phyloP scores from a whole-genome alignment of 1,284 basidiomycete genomes.

The Cryptococcus sp. region DNA sequence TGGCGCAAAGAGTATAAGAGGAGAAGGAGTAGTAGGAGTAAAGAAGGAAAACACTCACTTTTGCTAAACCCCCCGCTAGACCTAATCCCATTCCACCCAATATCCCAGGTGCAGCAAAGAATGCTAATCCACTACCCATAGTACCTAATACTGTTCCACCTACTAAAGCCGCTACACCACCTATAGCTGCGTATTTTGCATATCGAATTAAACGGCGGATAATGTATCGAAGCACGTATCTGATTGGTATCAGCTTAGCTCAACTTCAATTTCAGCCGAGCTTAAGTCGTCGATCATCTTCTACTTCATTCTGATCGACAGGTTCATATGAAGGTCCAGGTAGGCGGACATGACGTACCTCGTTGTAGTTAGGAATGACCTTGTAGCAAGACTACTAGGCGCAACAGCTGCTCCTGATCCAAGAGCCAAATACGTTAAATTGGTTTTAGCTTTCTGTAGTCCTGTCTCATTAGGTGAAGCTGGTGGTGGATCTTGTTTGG shows the following conservation, averaged over 20 bases:
- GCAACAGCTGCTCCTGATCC: constrained; percentile 32
- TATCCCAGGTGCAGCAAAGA: constrained; percentile 44
- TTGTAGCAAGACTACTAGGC: constrained; percentile 38
- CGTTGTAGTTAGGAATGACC: constrained; percentile 41
- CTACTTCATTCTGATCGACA: not conserved
- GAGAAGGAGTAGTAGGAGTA: not conserved
- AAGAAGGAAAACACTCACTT: constrained; percentile 25
- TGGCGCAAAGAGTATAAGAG: not conserved
- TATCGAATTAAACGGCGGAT: constrained; percentile 45
- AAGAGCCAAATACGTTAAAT: constrained; percentile 42
- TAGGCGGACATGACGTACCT: constrained; percentile 19
- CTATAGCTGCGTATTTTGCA: constrained; percentile 45
- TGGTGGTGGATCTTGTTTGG: constrained; percentile 10
- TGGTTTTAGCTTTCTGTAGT: constrained; percentile 32
- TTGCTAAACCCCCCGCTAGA: constrained; percentile 34
- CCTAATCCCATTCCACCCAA: constrained; percentile 40
- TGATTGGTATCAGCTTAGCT: constrained; percentile 9
- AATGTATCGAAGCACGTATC: constrained; percentile 45
- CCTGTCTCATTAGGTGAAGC: constrained; percentile 5
- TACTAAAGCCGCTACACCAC: constrained; percentile 35
- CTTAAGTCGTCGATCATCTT: not conserved
- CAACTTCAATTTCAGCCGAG: too few relatives aligned
- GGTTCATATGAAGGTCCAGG: not conserved
- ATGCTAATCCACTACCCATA: constrained; percentile 39
- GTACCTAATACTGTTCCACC: constrained; percentile 42